Base-by-base conservation (phyloP, 805 yeast genomes). In the Komagataella pastoris region DNA sequence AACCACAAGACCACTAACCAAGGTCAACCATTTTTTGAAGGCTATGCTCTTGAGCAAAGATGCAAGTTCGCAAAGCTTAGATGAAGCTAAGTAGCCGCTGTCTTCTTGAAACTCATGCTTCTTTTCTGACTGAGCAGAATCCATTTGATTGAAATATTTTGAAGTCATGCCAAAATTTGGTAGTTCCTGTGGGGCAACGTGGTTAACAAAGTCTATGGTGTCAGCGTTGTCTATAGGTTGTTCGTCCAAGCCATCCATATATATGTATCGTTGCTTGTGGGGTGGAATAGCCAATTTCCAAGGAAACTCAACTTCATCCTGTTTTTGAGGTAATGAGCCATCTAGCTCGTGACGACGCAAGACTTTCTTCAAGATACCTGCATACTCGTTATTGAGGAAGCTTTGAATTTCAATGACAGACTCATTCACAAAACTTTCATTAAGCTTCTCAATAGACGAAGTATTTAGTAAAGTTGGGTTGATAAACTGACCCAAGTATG, bases 251-350 rank as follows among this genome's bases (percentile, higher is more conserved):
- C 91, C 91, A 61, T 88, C 95, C 36, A 90, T 73, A 62, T 88
- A 91, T 71, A 88, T 65, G 62, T 75, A 93, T 55, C 97, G 71
- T 69, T 89, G 90, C 63, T 93, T 88, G 62, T 91, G 98, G 7
- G 97, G 93, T 7, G 99, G 98, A 49, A 85, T 77, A 0, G 97
- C 93, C 46, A 89, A 73, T 55, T 84, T 82, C 99, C 99, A 93
- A 6, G 96, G 96, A 49, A 65, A 70, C 7, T 62, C 51, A 1
- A 86, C 77, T 24, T 85, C 85, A 1, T 64, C 58, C 12, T 83
- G 73, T 0, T 60, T 65, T 43, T 67, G 67, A 3, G 96, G 95
- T 61, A 80, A 77, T 30, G 70, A 66, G 12, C 70, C 70, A 48
- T 50, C 59, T 17, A 88, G 70, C 60, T 87, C 96, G 5, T 70